Percentiles rank a stretch among this genome's conserved stretches.
Evolutionary conservation across 768 basidiomycete species (phyloP).

Genomic region (Chiua virens): DNA sequence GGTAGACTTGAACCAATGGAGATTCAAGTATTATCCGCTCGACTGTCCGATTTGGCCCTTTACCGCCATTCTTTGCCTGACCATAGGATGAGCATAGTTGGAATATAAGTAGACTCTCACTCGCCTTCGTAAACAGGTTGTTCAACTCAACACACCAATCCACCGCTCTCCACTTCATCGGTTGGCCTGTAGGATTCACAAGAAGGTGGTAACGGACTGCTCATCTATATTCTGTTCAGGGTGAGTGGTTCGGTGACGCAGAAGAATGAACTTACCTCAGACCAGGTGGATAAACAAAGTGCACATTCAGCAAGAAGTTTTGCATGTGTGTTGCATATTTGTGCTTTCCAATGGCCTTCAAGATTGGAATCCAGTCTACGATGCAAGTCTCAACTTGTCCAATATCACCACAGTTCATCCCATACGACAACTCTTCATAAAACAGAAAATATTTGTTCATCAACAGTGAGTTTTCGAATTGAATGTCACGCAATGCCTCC

Average conservation of each 20-base stretch:
- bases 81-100: too few relatives aligned
- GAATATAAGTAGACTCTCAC: too few relatives aligned
- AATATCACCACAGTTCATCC: constrained; percentile 36
- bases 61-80: not conserved
- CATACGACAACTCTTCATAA: constrained; percentile 39
- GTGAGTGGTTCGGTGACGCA: too few relatives aligned
- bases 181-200: constrained; percentile 37
- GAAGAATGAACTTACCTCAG: too few relatives aligned
- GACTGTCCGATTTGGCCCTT: not conserved
- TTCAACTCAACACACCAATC: constrained; percentile 45
- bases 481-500: constrained; percentile 26
- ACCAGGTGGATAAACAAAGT: not conserved
- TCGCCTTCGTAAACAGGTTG: constrained; percentile 44
- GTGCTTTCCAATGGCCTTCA: constrained; percentile 34
- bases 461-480: constrained; percentile 34
- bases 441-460: constrained; percentile 36
- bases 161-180: constrained; percentile 29
- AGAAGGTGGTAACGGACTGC: constrained; percentile 19
- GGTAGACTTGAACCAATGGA: not conserved
- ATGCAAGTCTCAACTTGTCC: constrained; percentile 27
- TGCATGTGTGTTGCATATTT: constrained; percentile 34
- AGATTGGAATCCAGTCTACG: constrained; percentile 26
- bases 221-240: too few relatives aligned
- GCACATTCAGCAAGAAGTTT: constrained; percentile 15
- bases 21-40: not conserved